These are phyloP conservation scores for Tubosaeta sp. DNA, from an alignment of 768 basidiomycete genomes.

Conservation along the genomic window DNA sequence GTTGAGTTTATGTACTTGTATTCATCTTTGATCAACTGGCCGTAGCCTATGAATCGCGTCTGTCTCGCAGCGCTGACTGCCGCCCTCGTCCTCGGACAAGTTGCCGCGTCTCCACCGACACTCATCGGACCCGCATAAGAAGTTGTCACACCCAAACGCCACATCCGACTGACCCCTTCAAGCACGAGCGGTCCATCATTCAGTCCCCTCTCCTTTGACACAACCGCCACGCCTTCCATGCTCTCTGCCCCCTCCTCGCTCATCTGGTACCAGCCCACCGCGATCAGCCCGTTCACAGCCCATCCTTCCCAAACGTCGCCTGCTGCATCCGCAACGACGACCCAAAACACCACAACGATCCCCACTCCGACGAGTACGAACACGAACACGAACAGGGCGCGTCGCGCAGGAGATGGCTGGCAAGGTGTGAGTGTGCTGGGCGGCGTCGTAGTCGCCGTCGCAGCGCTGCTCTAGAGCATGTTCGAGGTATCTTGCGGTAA, in stretches of 20 bases:
- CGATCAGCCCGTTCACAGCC: constrained; percentile 7
- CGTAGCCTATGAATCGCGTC: background rate
- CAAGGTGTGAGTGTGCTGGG: background rate
- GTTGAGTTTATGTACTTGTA: background rate
- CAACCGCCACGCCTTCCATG: constrained; percentile 16
- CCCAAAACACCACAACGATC: no score
- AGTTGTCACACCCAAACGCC: background rate
- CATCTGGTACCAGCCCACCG: constrained; percentile 25
- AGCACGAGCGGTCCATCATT: constrained; percentile 24
- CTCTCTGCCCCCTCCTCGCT: constrained; percentile 22
- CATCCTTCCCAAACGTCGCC: background rate
- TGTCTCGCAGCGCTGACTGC: background rate
- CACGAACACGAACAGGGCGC: constrained; percentile 7
- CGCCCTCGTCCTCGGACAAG: background rate
- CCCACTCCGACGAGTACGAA: background rate
- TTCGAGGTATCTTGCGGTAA: no score
- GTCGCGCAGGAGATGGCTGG: background rate
- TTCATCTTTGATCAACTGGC: background rate
- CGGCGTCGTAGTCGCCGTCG: constrained; percentile 4
- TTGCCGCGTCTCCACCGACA: background rate
- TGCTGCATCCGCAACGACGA: no score
- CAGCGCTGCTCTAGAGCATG: background rate
- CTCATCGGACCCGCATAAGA: background rate
- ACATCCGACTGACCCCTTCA: background rate
- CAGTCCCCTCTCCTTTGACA: constrained; percentile 19